Conservation (phyloP, 2,329 filamentous ascomycete species). For the Phialocephala sp. region DNA sequence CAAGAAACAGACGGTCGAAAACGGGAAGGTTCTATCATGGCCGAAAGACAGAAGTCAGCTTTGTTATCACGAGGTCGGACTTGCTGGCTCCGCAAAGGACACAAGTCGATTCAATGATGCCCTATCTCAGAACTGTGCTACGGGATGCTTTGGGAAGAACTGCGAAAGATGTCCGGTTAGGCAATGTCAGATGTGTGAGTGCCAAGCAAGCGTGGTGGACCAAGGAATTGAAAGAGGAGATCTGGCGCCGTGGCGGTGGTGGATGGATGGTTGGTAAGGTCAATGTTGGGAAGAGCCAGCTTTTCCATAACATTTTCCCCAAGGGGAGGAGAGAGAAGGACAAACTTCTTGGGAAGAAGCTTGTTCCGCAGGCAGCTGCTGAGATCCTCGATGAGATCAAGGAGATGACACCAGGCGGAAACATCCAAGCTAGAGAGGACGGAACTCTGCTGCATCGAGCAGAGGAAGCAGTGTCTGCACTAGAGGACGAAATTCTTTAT, state of each 20-base stretch:
- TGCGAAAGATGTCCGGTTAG: slow-evolving; percentile 76
- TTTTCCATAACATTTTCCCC: slow-evolving; percentile 88
- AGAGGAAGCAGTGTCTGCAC: slow-evolving; percentile 5
- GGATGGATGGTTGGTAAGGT: slow-evolving; percentile 98
- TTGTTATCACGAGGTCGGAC: slow-evolving; percentile 89
- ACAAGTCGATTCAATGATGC: slow-evolving; percentile 85
- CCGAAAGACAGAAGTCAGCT: slow-evolving; percentile 78
- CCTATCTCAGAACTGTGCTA: slow-evolving; percentile 78
- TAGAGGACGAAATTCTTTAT: slow-evolving; percentile 26
- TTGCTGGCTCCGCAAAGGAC: slow-evolving; percentile 82
- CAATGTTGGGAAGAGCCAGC: slow-evolving; percentile 94
- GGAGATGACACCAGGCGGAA: background rate
- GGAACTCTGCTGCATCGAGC: background rate
- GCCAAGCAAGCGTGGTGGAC: slow-evolving; percentile 92
- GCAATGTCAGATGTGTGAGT: slow-evolving; percentile 87
- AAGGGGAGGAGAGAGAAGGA: slow-evolving; percentile 59
- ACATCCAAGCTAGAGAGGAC: background rate
- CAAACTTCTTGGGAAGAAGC: slow-evolving; percentile 14
- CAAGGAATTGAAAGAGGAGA: slow-evolving; percentile 80
- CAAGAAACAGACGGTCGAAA: slow-evolving; percentile 79
- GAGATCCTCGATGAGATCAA: slow-evolving; percentile 5
- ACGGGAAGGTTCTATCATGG: slow-evolving; percentile 68
- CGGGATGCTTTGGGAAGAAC: slow-evolving; percentile 74
- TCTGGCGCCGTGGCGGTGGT: slow-evolving; percentile 82
- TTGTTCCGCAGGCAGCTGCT: slow-evolving; percentile 7